Percentiles rank a stretch among this genome's conserved stretches.
These are phyloP conservation scores for Leccinum longicurvipes DNA, from an alignment of 768 basidiomycete genomes.

Conservation along the genomic window DNA sequence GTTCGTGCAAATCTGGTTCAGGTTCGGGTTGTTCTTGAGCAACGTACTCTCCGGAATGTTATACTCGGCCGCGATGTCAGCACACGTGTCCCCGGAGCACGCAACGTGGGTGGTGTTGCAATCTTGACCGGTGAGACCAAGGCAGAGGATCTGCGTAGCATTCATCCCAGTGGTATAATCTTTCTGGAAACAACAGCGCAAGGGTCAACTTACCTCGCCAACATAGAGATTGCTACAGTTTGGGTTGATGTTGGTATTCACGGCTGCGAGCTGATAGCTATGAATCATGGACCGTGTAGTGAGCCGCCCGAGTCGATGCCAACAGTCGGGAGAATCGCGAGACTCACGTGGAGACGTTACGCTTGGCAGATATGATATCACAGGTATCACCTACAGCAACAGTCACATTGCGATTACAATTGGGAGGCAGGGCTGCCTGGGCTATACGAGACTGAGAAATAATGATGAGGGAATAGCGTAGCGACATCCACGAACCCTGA, in stretches of 20 bases:
- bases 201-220: constrained; percentile 39
- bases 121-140: constrained; percentile 55
- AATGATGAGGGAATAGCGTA: not conserved
- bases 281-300: not conserved
- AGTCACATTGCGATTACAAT: constrained; percentile 61
- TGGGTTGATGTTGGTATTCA: constrained; percentile 45
- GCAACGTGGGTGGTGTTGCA: constrained; percentile 52
- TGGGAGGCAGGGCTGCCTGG: constrained; percentile 37
- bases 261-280: constrained; percentile 58
- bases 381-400: constrained; percentile 59
- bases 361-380: constrained; percentile 56
- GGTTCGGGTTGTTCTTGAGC: constrained; percentile 61
- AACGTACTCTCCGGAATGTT: constrained; percentile 46
- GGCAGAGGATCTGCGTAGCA: constrained; percentile 43
- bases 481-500: constrained; percentile 16
- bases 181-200: not conserved
- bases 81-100: constrained; percentile 49
- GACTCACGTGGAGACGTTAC: constrained; percentile 62
- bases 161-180: not conserved
- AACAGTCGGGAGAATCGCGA: not conserved
- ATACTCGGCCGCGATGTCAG: constrained; percentile 36
- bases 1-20: constrained; percentile 50
- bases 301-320: not conserved
- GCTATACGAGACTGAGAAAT: constrained; percentile 34
- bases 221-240: constrained; percentile 55